phyloP scores from a whole-genome alignment of 139 green algal species.

The Desmodesmus armatus region DNA sequence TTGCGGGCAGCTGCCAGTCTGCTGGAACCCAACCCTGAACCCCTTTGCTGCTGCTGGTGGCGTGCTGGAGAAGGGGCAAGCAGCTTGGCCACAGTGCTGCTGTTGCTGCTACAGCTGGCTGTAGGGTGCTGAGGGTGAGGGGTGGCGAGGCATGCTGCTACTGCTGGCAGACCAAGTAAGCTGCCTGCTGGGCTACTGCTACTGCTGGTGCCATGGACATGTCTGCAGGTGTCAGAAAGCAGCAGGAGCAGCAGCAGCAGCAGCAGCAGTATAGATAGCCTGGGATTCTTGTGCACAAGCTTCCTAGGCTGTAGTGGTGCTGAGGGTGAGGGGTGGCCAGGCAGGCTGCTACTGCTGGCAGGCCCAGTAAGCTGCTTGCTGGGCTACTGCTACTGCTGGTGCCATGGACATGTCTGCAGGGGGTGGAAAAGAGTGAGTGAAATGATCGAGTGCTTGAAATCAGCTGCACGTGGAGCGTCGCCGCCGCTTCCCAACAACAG shows the following conservation, averaged over 20 bases:
- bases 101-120: slow-evolving; percentile 31
- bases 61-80: neutral
- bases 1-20: slow-evolving; percentile 36
- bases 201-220: slow-evolving; percentile 9
- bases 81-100: slow-evolving; percentile 5
- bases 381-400: slow-evolving; percentile 14
- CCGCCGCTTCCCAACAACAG: too few relatives aligned
- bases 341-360: slow-evolving; percentile 37
- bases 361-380: slow-evolving; percentile 29
- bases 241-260: neutral
- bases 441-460: too few relatives aligned
- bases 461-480: too few relatives aligned
- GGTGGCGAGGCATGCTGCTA: slow-evolving; percentile 45
- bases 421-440: neutral
- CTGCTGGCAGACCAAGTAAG: slow-evolving; percentile 30
- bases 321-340: slow-evolving; percentile 28
- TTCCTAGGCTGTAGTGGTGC: slow-evolving; percentile 11
- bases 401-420: neutral
- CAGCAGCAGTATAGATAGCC: neutral
- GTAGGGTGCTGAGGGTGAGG: slow-evolving; percentile 12
- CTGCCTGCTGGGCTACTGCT: neutral
- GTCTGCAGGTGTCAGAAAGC: neutral
- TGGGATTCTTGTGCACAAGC: neutral
- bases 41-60: neutral
- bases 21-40: too few relatives aligned